Percentiles rank a stretch among this genome's conserved stretches.
Evolutionary conservation across 768 basidiomycete species (phyloP).

Genomic region (Russula sp.): DNA sequence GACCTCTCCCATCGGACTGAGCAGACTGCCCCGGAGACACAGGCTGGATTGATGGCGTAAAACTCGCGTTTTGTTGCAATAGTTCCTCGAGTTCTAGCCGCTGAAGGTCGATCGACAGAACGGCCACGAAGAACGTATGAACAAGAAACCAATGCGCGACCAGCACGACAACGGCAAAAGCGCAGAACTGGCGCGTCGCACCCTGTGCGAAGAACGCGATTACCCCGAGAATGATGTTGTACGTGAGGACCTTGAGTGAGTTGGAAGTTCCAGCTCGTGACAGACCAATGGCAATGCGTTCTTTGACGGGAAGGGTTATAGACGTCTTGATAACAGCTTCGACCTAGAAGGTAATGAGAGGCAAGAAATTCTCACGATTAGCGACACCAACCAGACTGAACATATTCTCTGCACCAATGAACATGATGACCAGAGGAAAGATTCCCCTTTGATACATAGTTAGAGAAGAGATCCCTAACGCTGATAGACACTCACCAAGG

Average conservation of each 20-base stretch:
- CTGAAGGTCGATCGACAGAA: conserved; percentile 92
- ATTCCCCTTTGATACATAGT: conserved; percentile 50
- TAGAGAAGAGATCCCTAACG: not conserved
- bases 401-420: conserved; percentile 98
- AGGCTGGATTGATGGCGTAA: conserved; percentile 38
- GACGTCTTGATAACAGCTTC: conserved; percentile 81
- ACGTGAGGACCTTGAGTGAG: conserved; percentile 84
- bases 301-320: conserved; percentile 81
- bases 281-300: conserved; percentile 88
- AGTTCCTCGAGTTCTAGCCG: conserved; percentile 90
- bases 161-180: conserved; percentile 88
- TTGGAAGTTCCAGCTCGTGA: conserved; percentile 85
- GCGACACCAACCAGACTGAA: conserved; percentile 65
- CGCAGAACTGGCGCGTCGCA: conserved; percentile 86
- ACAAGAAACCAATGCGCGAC: conserved; percentile 97
- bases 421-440: conserved; percentile 88
- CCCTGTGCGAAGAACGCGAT: conserved; percentile 70
- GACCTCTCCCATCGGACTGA: conserved; percentile 35
- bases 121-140: conserved; percentile 92
- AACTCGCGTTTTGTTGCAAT: conserved; percentile 58
- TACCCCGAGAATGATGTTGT: conserved; percentile 70
- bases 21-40: conserved; percentile 18
- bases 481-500: conserved; percentile 56
- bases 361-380: conserved; percentile 17
- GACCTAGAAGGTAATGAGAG: conserved; percentile 43